These are phyloP conservation scores for Glarea lozoyensis DNA, from an alignment of 495 filamentous ascomycete species.

Conservation along the genomic window DNA sequence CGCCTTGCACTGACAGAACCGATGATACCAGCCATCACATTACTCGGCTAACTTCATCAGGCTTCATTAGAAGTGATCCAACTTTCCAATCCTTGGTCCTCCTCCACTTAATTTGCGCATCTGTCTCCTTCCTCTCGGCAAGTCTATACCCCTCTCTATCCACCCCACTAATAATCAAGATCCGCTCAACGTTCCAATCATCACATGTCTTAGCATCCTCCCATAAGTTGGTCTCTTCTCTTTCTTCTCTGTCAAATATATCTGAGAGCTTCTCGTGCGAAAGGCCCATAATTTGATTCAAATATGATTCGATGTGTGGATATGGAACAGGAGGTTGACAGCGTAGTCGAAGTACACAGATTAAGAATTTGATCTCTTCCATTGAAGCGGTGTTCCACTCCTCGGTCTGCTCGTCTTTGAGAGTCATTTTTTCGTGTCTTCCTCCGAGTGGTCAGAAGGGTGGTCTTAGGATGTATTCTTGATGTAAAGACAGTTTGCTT, in stretches of 20 bases:
- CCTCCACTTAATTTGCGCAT: conserved; percentile 11
- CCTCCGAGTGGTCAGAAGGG: no score
- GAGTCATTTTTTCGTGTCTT: no score
- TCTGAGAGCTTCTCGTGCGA: not conserved
- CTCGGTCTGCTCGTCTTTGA: no score
- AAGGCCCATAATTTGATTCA: not conserved
- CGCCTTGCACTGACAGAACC: no score
- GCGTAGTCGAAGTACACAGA: conserved; percentile 8
- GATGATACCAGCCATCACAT: not conserved
- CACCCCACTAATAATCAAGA: conserved; percentile 15
- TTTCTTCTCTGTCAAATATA: not conserved
- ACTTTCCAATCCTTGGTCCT: conserved; percentile 9
- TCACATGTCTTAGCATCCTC: not conserved
- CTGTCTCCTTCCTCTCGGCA: conserved; percentile 2
- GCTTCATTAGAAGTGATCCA: conserved; percentile 2
- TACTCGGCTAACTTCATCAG: not conserved
- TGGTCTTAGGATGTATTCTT: no score
- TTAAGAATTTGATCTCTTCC: conserved; percentile 7
- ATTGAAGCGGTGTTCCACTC: conserved; percentile 6
- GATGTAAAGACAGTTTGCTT: no score
- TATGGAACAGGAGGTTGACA: conserved; percentile 8
- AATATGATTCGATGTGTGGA: not conserved
- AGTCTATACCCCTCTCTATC: conserved; percentile 15
- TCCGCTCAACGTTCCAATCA: not conserved
- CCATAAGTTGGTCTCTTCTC: not conserved